These are phyloP conservation scores for Eimeria maxima DNA, from an alignment of 169 alveolate genomes.

Conservation along the genomic window DNA sequence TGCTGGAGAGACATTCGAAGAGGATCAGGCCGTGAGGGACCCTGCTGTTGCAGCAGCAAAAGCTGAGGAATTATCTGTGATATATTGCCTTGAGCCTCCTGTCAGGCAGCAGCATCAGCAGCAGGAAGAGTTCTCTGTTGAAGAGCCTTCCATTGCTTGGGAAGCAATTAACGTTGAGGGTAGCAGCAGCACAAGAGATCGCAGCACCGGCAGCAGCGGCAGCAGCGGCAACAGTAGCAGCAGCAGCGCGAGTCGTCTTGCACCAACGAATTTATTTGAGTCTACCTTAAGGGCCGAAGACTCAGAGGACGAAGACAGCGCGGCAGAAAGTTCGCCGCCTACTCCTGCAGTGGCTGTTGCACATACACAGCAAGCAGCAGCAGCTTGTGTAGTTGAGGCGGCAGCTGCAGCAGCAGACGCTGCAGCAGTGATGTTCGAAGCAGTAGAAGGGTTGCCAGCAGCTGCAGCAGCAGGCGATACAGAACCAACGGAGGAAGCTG, in stretches of 20 bases:
- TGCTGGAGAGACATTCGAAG: neutral
- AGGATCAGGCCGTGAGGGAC: neutral
- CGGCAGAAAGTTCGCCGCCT: neutral
- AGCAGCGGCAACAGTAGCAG: constrained; percentile 40
- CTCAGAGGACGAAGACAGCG: neutral
- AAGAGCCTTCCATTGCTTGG: neutral
- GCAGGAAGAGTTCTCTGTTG: neutral
- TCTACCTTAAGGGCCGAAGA: constrained; percentile 42
- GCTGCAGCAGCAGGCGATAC: neutral
- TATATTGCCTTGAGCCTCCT: neutral
- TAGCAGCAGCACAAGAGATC: constrained; percentile 48
- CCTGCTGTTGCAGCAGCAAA: constrained; percentile 5
- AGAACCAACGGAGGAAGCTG: neutral
- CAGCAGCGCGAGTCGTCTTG: constrained; percentile 32
- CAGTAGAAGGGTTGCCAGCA: neutral
- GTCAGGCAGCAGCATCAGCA: constrained; percentile 20
- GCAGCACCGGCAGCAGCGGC: constrained; percentile 49
- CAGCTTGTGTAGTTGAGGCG: neutral
- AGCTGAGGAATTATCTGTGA: neutral
- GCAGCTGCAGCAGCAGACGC: neutral
- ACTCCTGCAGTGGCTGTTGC: neutral
- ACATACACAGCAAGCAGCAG: neutral
- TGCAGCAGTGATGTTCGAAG: neutral
- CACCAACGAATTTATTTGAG: constrained; percentile 4
- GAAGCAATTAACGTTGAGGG: constrained; percentile 7